Conservation (phyloP, 345 rosid genomes). For the Iberis pinnata region DNA sequence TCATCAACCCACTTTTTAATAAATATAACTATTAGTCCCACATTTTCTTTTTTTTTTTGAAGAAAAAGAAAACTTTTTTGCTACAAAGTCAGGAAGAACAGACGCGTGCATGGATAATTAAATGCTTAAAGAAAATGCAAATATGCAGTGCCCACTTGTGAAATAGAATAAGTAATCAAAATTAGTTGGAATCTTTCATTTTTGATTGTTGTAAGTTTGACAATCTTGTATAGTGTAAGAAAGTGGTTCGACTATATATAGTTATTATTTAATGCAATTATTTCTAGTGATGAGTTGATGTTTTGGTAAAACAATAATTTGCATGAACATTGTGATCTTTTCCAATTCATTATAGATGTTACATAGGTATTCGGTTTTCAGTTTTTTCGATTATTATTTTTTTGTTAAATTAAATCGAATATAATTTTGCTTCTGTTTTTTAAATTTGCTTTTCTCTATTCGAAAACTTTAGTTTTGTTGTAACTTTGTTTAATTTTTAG, state of each 20-base stretch:
- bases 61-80: too few species aligned
- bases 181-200: neutral
- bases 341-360: too few species aligned
- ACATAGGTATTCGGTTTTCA: too few species aligned
- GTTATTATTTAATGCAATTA: neutral
- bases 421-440: too few species aligned
- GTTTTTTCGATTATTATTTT: too few species aligned
- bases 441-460: too few species aligned
- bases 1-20: constrained; percentile 22
- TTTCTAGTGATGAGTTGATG: neutral
- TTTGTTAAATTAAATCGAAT: too few species aligned
- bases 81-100: constrained; percentile 1
- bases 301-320: neutral
- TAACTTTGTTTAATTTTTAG: too few species aligned
- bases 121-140: constrained; percentile 12
- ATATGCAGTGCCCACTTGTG: constrained; percentile 19
- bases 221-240: neutral
- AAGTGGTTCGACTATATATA: neutral
- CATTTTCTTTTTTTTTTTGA: too few species aligned
- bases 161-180: neutral
- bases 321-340: constrained; percentile 9
- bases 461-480: too few species aligned
- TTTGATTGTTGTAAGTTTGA: neutral
- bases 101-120: constrained; percentile 5
- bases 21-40: too few species aligned